Evolutionary conservation across 176 grass and related monocot genomes (phyloP).

Genomic region (Elaeis guineensis): DNA sequence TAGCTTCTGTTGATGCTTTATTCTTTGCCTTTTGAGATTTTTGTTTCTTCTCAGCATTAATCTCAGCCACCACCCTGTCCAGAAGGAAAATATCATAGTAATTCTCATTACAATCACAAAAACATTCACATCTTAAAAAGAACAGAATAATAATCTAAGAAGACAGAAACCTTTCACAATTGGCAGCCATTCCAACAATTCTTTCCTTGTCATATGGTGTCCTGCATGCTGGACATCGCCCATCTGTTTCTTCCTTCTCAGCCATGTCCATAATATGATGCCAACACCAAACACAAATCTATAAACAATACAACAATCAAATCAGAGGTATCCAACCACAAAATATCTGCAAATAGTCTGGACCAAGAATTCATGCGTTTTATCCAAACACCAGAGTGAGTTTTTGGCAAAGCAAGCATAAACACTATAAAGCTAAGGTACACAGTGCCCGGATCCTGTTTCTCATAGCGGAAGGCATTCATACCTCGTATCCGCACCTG

Average conservation of each 20-base stretch:
- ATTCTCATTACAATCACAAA: too few species aligned
- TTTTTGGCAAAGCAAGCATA: too few species aligned
- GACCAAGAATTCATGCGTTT: not conserved
- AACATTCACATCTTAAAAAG: too few species aligned
- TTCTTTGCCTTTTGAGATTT: conserved; percentile 68
- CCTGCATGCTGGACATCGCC: conserved; percentile 83
- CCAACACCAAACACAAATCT: conserved; percentile 99
- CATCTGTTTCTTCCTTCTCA: conserved; percentile 90
- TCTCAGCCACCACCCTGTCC: conserved; percentile 58
- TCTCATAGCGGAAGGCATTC: not conserved
- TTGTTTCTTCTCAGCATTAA: conserved; percentile 73
- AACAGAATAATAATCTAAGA: not conserved
- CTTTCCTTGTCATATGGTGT: conserved; percentile 86
- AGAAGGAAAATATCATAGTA: not conserved
- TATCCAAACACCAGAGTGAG: too few species aligned
- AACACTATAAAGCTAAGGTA: too few species aligned
- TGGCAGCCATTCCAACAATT: conserved; percentile 88
- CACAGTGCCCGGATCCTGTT: too few species aligned
- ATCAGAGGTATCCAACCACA: not conserved
- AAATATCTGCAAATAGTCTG: not conserved
- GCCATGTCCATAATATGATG: conserved; percentile 98
- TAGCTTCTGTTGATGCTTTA: conserved; percentile 63
- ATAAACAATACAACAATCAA: not conserved
- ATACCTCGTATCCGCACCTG: conserved; percentile 92
- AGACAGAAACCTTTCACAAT: conserved; percentile 49